phyloP scores from a whole-genome alignment of 192 early-diverging fungal species.

The Lobulomyces angularis region DNA sequence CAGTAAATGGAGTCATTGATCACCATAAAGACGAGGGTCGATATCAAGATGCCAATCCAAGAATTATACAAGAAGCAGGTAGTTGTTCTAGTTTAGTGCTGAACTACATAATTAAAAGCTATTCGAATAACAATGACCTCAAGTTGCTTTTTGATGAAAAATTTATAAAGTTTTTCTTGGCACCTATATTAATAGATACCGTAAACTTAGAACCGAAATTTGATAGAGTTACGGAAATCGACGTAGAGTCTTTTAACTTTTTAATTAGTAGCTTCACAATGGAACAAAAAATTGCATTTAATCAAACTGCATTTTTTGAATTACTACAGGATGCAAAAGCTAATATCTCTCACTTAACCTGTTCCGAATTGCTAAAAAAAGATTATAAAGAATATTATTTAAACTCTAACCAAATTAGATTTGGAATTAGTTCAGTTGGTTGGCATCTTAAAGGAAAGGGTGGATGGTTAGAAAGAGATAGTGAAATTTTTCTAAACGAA shows the following conservation, averaged over 20 bases:
- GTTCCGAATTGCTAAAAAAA: conserved; percentile 43
- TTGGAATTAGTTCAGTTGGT: conserved; percentile 51
- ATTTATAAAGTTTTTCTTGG: conserved; percentile 34
- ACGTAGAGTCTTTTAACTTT: conserved; percentile 25
- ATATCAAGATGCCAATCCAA: conserved; percentile 19
- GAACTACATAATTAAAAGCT: conserved; percentile 11
- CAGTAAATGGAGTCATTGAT: conserved; percentile 50
- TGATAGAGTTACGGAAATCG: conserved; percentile 31
- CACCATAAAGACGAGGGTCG: conserved; percentile 56
- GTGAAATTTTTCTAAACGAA: conserved; percentile 6
- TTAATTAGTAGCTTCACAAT: too few species aligned
- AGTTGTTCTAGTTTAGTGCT: conserved; percentile 43
- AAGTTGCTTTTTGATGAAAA: conserved; percentile 8
- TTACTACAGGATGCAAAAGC: conserved; percentile 42
- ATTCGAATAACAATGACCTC: not conserved
- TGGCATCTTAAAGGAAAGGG: conserved; percentile 26
- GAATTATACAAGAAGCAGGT: conserved; percentile 47
- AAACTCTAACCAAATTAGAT: conserved; percentile 10
- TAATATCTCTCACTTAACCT: conserved; percentile 28
- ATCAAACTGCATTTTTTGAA: conserved; percentile 24
- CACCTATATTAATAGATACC: conserved; percentile 59
- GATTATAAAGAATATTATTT: conserved; percentile 65
- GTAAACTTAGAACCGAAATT: conserved; percentile 36
- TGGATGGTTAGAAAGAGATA: conserved; percentile 37
- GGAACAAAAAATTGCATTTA: too few species aligned